Base-by-base conservation (phyloP, 208 protist species). In the Acanthamoeba divionensis region DNA sequence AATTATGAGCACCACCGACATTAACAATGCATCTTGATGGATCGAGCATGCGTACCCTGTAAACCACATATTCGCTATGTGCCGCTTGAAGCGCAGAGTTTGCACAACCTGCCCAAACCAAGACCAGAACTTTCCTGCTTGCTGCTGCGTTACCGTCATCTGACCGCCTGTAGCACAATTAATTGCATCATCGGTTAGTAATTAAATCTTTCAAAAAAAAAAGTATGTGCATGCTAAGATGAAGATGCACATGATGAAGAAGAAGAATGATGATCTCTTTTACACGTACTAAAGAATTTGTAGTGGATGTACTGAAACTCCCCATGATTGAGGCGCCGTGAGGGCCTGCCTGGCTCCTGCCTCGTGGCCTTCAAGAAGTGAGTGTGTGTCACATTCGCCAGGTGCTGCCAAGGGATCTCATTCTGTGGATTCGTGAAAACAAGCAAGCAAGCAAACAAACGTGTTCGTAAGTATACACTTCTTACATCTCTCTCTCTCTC, bases 281-380 rank as follows among this genome's bases (percentile, higher is more conserved):
- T 12, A 7, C 44, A 15, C 82, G 6, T 33, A 89, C 65, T 21
- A 13, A 92, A 92, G 77, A 90, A 90, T 44, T 67, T 90, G 29
- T 90, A 71, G 66, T 90, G 82, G 33, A 92, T 65, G 15, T 92
- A 92, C 18, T 90, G 52, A 66, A 90, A 92, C 21, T 92, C 90
- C 45, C 52, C 79, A 38, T 15, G 44, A 44, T 83, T 55, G 48
- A 92, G 33, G 31, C 63, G 55, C 57, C 90, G 69, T 12, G 55
- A 54, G 24, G 73, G 50, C 3, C 71, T 63, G 4, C 52, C 9
- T 47, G 65, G 36, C 7, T 18, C 26, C 62, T 92, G 90, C 29
- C 57, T 18, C n/a, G 90, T 92, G n/a, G 65, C 83, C 8, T 38
- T 85, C 38, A 92, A 55, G 3, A 92, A 24, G 47, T 90, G 80